These are phyloP conservation scores for Vicia sativa DNA, from an alignment of 306 rosid species.

Conservation along the genomic window DNA sequence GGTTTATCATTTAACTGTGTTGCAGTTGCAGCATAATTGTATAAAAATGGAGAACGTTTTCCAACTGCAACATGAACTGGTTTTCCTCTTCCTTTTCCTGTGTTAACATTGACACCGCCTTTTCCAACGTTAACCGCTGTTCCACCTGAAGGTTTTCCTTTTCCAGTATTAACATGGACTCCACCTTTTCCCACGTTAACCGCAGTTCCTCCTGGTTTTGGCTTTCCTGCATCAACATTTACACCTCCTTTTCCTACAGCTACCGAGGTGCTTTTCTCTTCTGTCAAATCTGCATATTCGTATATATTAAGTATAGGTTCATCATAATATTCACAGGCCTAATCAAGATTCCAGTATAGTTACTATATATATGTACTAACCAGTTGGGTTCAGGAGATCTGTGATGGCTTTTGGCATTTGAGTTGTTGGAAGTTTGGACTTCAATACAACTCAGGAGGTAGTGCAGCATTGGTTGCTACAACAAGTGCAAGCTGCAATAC, in stretches of 20 bases:
- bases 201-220: slow-evolving; percentile 29
- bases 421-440: slow-evolving; percentile 61
- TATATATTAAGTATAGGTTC: not conserved
- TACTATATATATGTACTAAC: slow-evolving; percentile 38
- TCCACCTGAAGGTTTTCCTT: slow-evolving; percentile 36
- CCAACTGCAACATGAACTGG: slow-evolving; percentile 54
- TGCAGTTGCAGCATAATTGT: slow-evolving; percentile 32
- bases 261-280: slow-evolving; percentile 63
- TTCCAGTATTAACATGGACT: slow-evolving; percentile 42
- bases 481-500: slow-evolving; percentile 49
- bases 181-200: slow-evolving; percentile 34
- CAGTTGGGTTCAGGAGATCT: slow-evolving; percentile 52
- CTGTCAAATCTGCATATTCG: slow-evolving; percentile 47
- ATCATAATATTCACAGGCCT: not conserved
- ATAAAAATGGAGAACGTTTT: not conserved
- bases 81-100: slow-evolving; percentile 47
- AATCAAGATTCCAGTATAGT: too few species aligned
- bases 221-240: slow-evolving; percentile 20
- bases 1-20: slow-evolving; percentile 69
- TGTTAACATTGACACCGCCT: slow-evolving; percentile 40
- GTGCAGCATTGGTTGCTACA: slow-evolving; percentile 59
- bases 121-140: slow-evolving; percentile 32
- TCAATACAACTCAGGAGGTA: slow-evolving; percentile 64
- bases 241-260: slow-evolving; percentile 53
- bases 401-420: slow-evolving; percentile 44